Base-by-base conservation (phyloP, 139 green algal genomes). In the Desmodesmus armatus region DNA sequence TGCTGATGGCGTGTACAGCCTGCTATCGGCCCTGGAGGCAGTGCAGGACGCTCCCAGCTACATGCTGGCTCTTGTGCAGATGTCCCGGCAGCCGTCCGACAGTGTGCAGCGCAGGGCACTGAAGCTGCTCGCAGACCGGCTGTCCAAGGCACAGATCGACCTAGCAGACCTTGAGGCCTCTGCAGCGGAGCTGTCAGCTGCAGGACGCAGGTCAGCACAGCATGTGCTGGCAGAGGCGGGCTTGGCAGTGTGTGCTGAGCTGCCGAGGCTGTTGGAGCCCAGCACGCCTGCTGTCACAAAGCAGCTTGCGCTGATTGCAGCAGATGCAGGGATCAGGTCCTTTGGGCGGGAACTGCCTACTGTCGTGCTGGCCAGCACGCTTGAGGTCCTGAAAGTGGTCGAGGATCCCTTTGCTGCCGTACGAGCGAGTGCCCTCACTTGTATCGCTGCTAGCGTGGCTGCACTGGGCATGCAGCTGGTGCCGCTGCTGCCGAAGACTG, bases 101-200 rank as follows among this genome's bases (percentile, higher is more conserved):
- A 80, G 74, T 3, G 84, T 95, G 53, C 87, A 87, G 27, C 89
- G 91, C 62, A 85, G 90, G 33, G 94, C 93, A 7, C 79, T 97
- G 62, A 82, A 83, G 69, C 88, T 97, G 49, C 83, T 94, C 6
- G 85, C 85, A 0, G 87, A 85, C 73, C 51, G 77, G 27, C 43
- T 87, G 33, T 21, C 29, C 0, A 63, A 37, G 33, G 55, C 83
- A n/a, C 51, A 65, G 0, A 44, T 78, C 0, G 87, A 90, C 17
- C 69, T 94, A 40, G 63, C 82, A 6, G 88, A 87, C 33, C 51
- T 90, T 33, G 82, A 89, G 0, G 53, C 87, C 9, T 51, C 79
- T 11, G 60, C 77, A 11, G 80, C 73, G 40, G 60, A 39, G 11
- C 66, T 83, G 37, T 35, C 66, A 85, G 55, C 43, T 49, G 21